Evolutionary conservation across 441 rosid genomes (phyloP), one percentile per base, ranked within the genome.

Genomic region (Adansonia madagascariensis): DNA sequence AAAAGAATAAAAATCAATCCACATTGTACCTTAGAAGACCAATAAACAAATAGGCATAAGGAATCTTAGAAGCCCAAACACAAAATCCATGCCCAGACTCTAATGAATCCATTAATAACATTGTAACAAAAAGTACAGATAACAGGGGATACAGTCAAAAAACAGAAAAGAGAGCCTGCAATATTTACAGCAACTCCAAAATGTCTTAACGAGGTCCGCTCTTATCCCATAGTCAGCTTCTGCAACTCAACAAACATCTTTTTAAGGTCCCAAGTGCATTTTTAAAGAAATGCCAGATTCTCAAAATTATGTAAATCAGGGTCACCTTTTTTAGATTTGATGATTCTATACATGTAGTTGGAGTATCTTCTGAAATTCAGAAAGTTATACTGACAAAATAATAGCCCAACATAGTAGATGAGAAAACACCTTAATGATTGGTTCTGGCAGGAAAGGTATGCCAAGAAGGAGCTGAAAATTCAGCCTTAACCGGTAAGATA

Each of bases 1-100:
- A 18, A 75, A 81, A 70, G 43, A 55, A 61, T 44, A 73, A 44
- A 41, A n/a, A 74, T 17, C 35, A 74, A 44, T 44, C 50, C 20
- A 57, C 20, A 56, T 73, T 8, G 53, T 57, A 20, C 41, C 35
- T 57, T 56, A 35, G 18, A 72, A 56, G 31, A 41, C 24, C 59
- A 4, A 53, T 17, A 62, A 49, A 55, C 24, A 35, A 55, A n/a
- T 17, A 55, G 60, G 57, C 10, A 69, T 49, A 15, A 47, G 43
- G 18, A 46, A 71, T 61, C 62, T 57, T 11, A 70, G 52, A 22
- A 68, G 27, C 22, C 57, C 27, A 2, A 74, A 46, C 24, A 61
- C 57, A 61, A 61, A 46, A 74, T 24, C 35, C 18, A 27, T 60
- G 52, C 35, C 15, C 35, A 72, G 65, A 56, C 50, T 18, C 5